A percentile compares a stretch with the other conserved stretches of the same genome.
Conservation (phyloP, 345 rosid genomes). For the Rhizophora mangle region DNA sequence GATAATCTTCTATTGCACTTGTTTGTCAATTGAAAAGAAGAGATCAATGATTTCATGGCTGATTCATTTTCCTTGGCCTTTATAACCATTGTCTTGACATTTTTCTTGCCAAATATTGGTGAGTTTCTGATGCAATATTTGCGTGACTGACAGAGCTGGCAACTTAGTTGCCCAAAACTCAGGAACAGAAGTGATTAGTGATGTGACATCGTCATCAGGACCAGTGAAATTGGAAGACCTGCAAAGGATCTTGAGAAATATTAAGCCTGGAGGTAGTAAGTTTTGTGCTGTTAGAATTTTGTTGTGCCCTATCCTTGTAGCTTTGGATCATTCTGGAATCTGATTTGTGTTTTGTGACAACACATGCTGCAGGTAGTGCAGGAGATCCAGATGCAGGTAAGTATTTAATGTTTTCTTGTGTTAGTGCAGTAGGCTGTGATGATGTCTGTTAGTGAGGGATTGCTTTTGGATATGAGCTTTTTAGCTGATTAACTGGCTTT, state of each 20-base stretch:
- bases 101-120: constrained; percentile 7
- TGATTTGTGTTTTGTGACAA: constrained; percentile 24
- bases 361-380: constrained; percentile 45
- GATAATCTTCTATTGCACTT: not conserved
- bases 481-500: not conserved
- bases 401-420: not conserved
- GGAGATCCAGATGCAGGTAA: constrained; percentile 82
- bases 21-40: no score
- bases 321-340: constrained; percentile 10
- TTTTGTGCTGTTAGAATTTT: not conserved
- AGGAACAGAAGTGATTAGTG: constrained; percentile 66
- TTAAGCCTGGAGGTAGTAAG: constrained; percentile 58
- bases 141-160: constrained; percentile 58
- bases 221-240: constrained; percentile 85
- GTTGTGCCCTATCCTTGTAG: not conserved
- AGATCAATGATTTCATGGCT: not conserved
- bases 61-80: not conserved
- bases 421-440: not conserved
- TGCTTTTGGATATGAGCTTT: not conserved
- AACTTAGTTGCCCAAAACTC: constrained; percentile 58
- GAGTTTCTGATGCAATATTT: constrained; percentile 7
- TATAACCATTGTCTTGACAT: not conserved
- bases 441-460: not conserved
- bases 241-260: constrained; percentile 84
- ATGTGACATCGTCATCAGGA: constrained; percentile 73